These are phyloP conservation scores for Vicia sativa DNA, from an alignment of 306 rosid genomes.

Conservation along the genomic window DNA sequence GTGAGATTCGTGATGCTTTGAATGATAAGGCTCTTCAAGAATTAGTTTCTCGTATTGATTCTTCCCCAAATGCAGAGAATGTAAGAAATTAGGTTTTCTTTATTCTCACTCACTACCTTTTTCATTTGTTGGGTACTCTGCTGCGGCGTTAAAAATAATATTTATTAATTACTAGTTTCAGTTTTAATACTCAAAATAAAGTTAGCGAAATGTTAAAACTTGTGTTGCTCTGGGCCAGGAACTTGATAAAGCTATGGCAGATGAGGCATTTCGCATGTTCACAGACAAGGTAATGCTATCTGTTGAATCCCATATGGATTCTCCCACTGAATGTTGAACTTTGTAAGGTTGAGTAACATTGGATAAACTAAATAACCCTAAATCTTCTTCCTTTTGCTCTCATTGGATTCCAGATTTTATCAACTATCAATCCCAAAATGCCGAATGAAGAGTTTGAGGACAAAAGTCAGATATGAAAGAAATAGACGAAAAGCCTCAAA, in stretches of 20 bases:
- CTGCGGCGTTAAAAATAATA: neutral
- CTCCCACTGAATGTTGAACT: constrained; percentile 7
- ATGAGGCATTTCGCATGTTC: constrained; percentile 59
- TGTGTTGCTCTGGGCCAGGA: constrained; percentile 52
- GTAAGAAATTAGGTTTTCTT: constrained; percentile 47
- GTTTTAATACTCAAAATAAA: constrained; percentile 16
- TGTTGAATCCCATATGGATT: constrained; percentile 19
- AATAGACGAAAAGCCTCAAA: constrained; percentile 22
- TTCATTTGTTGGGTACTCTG: constrained; percentile 10
- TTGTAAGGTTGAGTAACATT: constrained; percentile 20
- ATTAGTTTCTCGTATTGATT: constrained; percentile 54
- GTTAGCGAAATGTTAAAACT: constrained; percentile 22
- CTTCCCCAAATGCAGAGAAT: constrained; percentile 64
- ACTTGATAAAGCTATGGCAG: constrained; percentile 77
- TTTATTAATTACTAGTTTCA: constrained; percentile 21
- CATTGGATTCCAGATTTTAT: constrained; percentile 57
- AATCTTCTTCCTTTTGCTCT: constrained; percentile 12
- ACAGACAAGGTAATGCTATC: constrained; percentile 64
- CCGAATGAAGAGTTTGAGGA: constrained; percentile 23
- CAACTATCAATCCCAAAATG: constrained; percentile 51
- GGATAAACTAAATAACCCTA: constrained; percentile 20
- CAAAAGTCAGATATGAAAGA: constrained; percentile 23
- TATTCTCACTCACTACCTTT: neutral
- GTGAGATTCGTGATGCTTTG: constrained; percentile 63
- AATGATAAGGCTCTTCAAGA: constrained; percentile 65